Percentiles rank a stretch among this genome's conserved stretches.
These are phyloP conservation scores for Leccinum uliginosum DNA, from an alignment of 768 basidiomycete species.

Conservation along the genomic window DNA sequence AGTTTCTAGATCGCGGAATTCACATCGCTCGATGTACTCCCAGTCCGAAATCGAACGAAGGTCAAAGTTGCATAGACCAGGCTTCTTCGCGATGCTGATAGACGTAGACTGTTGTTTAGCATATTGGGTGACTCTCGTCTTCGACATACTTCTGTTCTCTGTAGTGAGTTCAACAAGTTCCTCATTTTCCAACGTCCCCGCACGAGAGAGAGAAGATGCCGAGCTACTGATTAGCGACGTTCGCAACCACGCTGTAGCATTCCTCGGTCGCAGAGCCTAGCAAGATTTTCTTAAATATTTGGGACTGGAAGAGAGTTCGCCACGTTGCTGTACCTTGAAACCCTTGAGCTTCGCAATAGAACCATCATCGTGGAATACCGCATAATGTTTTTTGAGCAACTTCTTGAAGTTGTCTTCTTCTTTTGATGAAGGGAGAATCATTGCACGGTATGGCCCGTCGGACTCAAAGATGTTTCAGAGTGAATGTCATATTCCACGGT, in stretches of 20 bases:
- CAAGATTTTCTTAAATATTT: constrained; percentile 97
- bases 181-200: constrained; percentile 79
- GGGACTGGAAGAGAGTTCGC: constrained; percentile 96
- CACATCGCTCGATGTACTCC: constrained; percentile 96
- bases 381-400: constrained; percentile 95
- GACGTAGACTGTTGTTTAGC: constrained; percentile 96
- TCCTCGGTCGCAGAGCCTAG: constrained; percentile 91
- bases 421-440: constrained; percentile 98
- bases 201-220: constrained; percentile 89
- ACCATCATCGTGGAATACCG: constrained; percentile 97
- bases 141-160: constrained; percentile 97
- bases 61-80: constrained; percentile 80
- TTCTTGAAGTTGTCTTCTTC: constrained; percentile 99
- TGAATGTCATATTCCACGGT: constrained; percentile 85
- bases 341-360: constrained; percentile 96
- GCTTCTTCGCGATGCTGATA: constrained; percentile 90
- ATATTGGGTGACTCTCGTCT: constrained; percentile 94
- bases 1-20: constrained; percentile 98
- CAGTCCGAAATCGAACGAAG: constrained; percentile 94
- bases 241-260: constrained; percentile 91
- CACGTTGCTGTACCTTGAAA: constrained; percentile 97
- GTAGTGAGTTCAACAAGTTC: constrained; percentile 97
- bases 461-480: constrained; percentile 98
- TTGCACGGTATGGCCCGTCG: constrained; percentile 96
- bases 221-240: constrained; percentile 94